phyloP scores from a whole-genome alignment of 139 green algal genomes.

The Chlamydomonas sphaeroides region DNA sequence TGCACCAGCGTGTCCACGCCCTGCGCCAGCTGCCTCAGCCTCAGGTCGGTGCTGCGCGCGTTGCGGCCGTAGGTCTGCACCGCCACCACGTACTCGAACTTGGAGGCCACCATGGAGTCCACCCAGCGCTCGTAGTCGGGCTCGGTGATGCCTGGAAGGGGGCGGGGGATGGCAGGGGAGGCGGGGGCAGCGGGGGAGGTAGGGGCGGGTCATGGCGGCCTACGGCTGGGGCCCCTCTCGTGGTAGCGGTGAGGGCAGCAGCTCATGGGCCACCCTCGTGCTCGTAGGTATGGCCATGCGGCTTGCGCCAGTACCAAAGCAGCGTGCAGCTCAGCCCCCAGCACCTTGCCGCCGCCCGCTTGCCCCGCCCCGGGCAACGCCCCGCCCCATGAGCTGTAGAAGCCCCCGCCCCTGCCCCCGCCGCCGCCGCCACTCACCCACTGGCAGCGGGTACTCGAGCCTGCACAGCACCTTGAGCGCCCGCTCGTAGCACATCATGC shows the following conservation, averaged over 20 bases:
- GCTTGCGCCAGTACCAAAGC: no score
- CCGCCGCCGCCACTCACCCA: not conserved
- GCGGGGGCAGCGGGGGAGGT: not conserved
- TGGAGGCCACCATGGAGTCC: slow-evolving; percentile 63
- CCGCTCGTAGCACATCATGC: slow-evolving; percentile 75
- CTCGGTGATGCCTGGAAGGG: slow-evolving; percentile 32
- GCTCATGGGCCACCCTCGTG: no score
- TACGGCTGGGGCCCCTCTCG: no score
- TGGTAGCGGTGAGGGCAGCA: no score
- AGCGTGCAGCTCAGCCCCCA: no score
- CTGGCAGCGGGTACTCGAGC: slow-evolving; percentile 44
- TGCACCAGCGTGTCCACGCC: slow-evolving; percentile 56
- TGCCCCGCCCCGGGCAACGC: no score
- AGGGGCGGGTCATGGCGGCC: no score
- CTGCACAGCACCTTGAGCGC: slow-evolving; percentile 60
- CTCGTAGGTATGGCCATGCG: no score
- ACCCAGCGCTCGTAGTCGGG: slow-evolving; percentile 42
- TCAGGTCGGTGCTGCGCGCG: slow-evolving; percentile 38
- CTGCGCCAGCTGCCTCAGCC: slow-evolving; percentile 63
- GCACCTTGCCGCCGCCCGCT: no score
- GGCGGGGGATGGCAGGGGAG: no score
- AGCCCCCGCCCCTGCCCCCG: not conserved
- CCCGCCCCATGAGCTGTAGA: no score
- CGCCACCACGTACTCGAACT: slow-evolving; percentile 85
- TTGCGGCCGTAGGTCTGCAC: slow-evolving; percentile 62